These are phyloP conservation scores for Trichoderma sp. DNA, from an alignment of 2,329 filamentous ascomycete species.

Conservation along the genomic window DNA sequence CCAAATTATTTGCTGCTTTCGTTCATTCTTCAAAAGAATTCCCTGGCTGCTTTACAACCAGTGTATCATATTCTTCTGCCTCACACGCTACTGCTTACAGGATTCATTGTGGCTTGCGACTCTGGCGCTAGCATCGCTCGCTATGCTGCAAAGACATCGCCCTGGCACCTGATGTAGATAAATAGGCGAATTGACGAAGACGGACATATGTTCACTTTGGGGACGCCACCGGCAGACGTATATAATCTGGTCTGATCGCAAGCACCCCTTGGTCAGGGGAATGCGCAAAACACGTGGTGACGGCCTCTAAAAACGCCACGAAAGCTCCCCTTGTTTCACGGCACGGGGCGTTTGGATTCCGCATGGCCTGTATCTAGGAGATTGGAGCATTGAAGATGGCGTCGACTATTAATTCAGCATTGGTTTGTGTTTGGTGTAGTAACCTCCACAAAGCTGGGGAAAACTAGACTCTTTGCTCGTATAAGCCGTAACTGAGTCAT, in stretches of 20 bases:
- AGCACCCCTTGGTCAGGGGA: neutral
- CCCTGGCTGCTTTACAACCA: neutral
- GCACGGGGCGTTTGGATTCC: neutral
- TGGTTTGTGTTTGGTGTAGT: neutral
- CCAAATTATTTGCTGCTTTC: neutral
- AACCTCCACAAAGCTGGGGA: neutral
- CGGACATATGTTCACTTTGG: neutral
- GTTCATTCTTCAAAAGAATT: neutral
- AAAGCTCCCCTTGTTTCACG: neutral
- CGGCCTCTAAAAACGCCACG: conserved; percentile 16
- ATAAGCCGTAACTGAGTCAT: neutral
- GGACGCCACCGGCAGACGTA: neutral
- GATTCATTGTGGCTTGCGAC: conserved; percentile 1
- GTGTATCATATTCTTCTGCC: neutral
- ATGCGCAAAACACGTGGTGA: neutral
- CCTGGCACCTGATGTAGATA: neutral
- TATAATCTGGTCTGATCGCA: neutral
- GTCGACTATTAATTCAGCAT: neutral
- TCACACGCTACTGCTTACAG: neutral
- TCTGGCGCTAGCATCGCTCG: neutral
- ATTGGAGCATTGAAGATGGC: neutral
- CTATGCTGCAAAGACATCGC: neutral
- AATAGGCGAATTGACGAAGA: neutral
- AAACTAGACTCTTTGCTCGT: neutral
- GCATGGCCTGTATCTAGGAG: neutral